A percentile compares a stretch with the other conserved stretches of the same genome.
Conservation (phyloP, 1,284 basidiomycete species). For the Cutaneotrichosporon sp. region DNA sequence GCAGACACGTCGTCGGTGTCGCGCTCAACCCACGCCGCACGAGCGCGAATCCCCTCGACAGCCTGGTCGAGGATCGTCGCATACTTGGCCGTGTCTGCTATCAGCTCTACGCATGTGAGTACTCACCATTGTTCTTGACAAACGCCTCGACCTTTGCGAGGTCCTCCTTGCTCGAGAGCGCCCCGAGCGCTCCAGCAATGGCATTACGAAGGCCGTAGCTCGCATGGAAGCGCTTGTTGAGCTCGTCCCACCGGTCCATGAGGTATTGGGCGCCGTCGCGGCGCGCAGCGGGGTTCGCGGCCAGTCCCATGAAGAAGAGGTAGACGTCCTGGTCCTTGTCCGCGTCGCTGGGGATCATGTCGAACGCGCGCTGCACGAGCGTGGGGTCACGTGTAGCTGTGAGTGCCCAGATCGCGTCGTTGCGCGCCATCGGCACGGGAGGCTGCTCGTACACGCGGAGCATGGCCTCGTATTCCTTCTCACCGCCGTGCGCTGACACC, state of each 20-base stretch:
- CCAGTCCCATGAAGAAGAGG: constrained; percentile 55
- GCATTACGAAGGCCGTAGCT: constrained; percentile 59
- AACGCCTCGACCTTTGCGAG: constrained; percentile 67
- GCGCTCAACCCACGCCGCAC: constrained; percentile 57
- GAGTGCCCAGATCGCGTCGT: constrained; percentile 63
- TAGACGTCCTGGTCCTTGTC: constrained; percentile 66
- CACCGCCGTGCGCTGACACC: constrained; percentile 70
- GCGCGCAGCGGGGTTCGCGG: constrained; percentile 42
- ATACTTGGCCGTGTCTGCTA: constrained; percentile 51
- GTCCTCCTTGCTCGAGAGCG: constrained; percentile 69
- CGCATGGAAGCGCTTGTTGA: constrained; percentile 69
- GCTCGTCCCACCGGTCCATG: constrained; percentile 63
- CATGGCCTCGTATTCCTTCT: constrained; percentile 72
- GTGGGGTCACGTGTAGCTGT: constrained; percentile 37
- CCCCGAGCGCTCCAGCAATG: constrained; percentile 59
- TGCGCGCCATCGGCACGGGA: constrained; percentile 67
- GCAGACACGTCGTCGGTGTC: constrained; percentile 55
- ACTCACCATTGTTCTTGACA: constrained; percentile 57
- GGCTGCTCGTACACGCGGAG: constrained; percentile 69
- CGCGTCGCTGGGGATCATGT: constrained; percentile 57
- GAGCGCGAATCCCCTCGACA: constrained; percentile 57
- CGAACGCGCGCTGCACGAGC: constrained; percentile 62
- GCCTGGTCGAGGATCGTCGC: constrained; percentile 56
- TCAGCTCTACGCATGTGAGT: neutral
- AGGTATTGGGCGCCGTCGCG: constrained; percentile 55